Percentiles rank a stretch among this genome's conserved stretches.
Conservation (phyloP, 306 rosid genomes). For the Ormosia semicastrata region DNA sequence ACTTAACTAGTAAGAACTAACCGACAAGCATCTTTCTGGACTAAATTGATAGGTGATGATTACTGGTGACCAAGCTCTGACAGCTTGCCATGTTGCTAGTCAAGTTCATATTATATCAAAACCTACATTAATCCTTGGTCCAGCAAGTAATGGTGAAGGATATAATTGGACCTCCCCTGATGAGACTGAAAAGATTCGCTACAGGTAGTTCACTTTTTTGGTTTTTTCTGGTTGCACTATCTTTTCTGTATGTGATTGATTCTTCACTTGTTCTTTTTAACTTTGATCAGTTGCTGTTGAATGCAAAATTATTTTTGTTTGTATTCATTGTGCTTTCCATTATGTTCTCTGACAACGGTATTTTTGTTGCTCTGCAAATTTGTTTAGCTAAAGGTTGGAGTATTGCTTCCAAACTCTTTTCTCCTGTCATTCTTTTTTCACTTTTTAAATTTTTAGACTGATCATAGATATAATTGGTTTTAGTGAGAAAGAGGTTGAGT, state of each 20-base stretch:
- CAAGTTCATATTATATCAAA: slow-evolving; percentile 95
- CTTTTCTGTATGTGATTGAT: background rate
- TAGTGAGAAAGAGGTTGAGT: slow-evolving; percentile 80
- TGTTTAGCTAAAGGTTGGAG: background rate
- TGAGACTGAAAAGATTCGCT: slow-evolving; percentile 63
- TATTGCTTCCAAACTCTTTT: background rate
- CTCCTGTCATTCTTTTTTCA: background rate
- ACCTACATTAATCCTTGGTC: slow-evolving; percentile 77
- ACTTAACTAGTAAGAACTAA: slow-evolving; percentile 8
- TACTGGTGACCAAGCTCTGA: slow-evolving; percentile 98
- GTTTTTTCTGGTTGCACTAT: background rate
- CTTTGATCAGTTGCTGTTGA: background rate
- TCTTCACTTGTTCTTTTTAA: slow-evolving; percentile 4
- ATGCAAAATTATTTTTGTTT: background rate
- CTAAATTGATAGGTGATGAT: slow-evolving; percentile 77
- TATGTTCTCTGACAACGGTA: background rate
- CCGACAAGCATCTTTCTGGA: slow-evolving; percentile 18
- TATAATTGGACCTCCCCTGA: slow-evolving; percentile 92
- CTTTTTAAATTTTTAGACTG: slow-evolving; percentile 10
- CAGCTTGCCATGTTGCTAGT: slow-evolving; percentile 99
- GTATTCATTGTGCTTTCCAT: background rate
- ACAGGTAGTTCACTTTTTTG: slow-evolving; percentile 49
- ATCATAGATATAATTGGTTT: slow-evolving; percentile 23
- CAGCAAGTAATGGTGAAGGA: slow-evolving; percentile 52
- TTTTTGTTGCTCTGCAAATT: slow-evolving; percentile 1